phyloP scores from a whole-genome alignment of 2,329 filamentous ascomycete genomes.

The Acrocalymma vagum region DNA sequence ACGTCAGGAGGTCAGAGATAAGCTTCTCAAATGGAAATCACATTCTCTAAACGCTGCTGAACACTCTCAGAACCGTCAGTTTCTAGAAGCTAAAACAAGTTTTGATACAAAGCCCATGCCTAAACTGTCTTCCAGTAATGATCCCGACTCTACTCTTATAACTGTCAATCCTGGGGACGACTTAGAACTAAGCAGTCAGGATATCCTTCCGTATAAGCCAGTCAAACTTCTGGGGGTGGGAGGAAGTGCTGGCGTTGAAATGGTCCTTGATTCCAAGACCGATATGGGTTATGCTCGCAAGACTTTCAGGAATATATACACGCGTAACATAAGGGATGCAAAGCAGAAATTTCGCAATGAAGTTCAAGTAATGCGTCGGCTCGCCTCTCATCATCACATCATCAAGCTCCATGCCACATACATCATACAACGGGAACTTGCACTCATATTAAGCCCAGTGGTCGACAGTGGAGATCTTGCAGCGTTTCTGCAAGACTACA shows the following conservation, averaged over 20 bases:
- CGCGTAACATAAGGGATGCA: constrained; percentile 5
- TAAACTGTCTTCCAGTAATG: no score
- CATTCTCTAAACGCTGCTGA: no score
- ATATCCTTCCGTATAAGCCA: constrained; percentile 11
- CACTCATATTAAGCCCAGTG: constrained; percentile 20
- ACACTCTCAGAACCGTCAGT: no score
- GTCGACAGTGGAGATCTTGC: constrained; percentile 25
- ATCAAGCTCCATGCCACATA: constrained; percentile 20
- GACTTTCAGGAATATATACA: constrained; percentile 8
- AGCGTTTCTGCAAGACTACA: constrained; percentile 20
- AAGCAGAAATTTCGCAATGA: constrained; percentile 15
- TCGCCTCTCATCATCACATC: constrained; percentile 16
- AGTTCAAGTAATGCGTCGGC: constrained; percentile 13
- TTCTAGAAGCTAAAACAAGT: no score
- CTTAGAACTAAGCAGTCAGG: no score
- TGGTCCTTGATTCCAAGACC: constrained; percentile 9
- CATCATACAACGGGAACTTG: constrained; percentile 8
- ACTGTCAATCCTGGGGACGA: no score
- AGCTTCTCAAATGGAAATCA: no score
- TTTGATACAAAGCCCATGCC: no score
- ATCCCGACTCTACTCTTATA: no score
- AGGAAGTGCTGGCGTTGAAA: constrained; percentile 11
- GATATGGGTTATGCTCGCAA: constrained; percentile 15
- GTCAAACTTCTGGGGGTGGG: constrained; percentile 12
- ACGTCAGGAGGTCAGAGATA: no score